Evolutionary conservation across 1,139 yeast genomes (phyloP).

Genomic region (Debaryomyces subglobosus): DNA sequence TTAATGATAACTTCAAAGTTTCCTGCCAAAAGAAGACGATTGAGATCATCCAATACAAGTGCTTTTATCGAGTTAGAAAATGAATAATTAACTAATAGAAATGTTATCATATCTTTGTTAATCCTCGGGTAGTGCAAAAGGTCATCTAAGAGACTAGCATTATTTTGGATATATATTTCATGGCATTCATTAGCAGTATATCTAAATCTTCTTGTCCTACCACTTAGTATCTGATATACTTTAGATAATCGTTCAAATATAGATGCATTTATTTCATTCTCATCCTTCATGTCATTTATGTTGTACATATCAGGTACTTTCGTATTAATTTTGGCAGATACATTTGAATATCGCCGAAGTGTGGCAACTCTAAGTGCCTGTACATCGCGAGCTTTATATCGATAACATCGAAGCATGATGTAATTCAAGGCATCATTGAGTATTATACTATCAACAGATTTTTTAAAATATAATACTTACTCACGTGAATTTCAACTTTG

Average conservation of each 20-base stretch:
- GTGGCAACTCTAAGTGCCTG: neutral
- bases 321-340: neutral
- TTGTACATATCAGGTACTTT: neutral
- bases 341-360: neutral
- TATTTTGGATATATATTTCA: slow-evolving; percentile 15
- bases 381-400: neutral
- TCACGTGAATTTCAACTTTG: neutral
- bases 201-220: slow-evolving; percentile 16
- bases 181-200: slow-evolving; percentile 20
- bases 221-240: slow-evolving; percentile 18
- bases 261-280: slow-evolving; percentile 8
- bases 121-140: slow-evolving; percentile 22
- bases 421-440: neutral
- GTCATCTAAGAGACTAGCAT: slow-evolving; percentile 22
- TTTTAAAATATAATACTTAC: neutral
- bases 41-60: slow-evolving; percentile 23
- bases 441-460: neutral
- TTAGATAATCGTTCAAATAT: slow-evolving; percentile 19
- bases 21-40: slow-evolving; percentile 14
- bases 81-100: slow-evolving; percentile 18
- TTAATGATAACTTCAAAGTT: slow-evolving; percentile 2
- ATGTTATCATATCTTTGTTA: slow-evolving; percentile 21
- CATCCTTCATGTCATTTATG: neutral
- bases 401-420: slow-evolving; percentile 8
- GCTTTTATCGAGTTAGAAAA: slow-evolving; percentile 24